phyloP scores from a whole-genome alignment of 164 flowering plant genomes.

The Annona cherimola region DNA sequence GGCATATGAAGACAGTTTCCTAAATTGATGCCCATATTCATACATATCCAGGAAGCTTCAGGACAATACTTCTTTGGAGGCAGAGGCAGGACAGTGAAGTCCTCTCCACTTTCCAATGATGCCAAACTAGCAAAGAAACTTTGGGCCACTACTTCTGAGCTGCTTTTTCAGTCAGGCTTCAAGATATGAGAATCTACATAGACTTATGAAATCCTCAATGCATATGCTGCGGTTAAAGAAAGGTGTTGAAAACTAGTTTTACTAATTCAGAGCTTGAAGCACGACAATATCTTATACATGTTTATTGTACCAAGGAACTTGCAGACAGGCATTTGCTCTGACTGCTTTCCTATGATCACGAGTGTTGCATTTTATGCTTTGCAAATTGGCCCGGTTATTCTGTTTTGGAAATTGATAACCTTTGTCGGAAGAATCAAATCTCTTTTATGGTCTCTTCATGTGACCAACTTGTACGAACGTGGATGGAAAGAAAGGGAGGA shows the following conservation, averaged over 20 bases:
- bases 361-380: not conserved
- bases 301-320: not conserved
- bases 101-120: constrained; percentile 58
- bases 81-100: constrained; percentile 55
- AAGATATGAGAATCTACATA: constrained; percentile 7
- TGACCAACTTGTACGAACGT: too few relatives aligned
- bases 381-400: too few relatives aligned
- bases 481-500: too few relatives aligned
- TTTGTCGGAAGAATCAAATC: too few relatives aligned
- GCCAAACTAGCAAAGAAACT: constrained; percentile 46
- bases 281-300: not conserved
- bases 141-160: constrained; percentile 52
- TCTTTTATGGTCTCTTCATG: too few relatives aligned
- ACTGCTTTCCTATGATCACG: not conserved
- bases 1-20: not conserved
- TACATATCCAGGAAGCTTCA: constrained; percentile 51
- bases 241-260: not conserved
- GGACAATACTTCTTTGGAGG: constrained; percentile 87
- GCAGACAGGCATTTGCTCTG: not conserved
- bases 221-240: not conserved
- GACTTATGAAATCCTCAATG: constrained; percentile 2
- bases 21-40: not conserved
- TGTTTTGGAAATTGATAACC: too few relatives aligned
- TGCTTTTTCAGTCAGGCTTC: constrained; percentile 33
- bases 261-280: not conserved